Percentiles rank a stretch among this genome's conserved stretches.
phyloP scores from a whole-genome alignment of 2,329 filamentous ascomycete species.

The Exophiala calicioides region DNA sequence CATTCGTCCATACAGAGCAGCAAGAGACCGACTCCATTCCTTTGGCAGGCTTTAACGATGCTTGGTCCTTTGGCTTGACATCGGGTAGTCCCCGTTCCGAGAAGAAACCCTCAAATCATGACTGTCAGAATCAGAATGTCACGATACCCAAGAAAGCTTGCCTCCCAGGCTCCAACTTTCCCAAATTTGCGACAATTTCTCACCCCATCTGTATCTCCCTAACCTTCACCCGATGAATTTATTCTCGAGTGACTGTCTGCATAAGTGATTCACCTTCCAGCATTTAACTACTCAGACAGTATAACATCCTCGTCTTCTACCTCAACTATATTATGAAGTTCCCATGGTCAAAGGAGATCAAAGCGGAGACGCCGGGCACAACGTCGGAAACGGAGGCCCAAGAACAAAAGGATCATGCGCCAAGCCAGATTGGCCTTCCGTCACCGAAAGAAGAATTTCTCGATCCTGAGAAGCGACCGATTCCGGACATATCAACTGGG shows the following conservation, averaged over 20 bases:
- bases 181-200: too few species aligned
- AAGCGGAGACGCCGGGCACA: constrained; percentile 11
- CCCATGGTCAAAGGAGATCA: constrained; percentile 21
- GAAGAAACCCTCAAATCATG: constrained; percentile 3
- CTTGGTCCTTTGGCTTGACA: too few species aligned
- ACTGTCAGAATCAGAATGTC: too few species aligned
- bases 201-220: not conserved
- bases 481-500: not conserved
- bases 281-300: too few species aligned
- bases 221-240: constrained; percentile 2
- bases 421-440: not conserved
- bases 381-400: constrained; percentile 12
- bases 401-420: not conserved
- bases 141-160: too few species aligned
- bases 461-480: constrained; percentile 6
- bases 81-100: constrained; percentile 2
- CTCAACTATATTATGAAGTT: constrained; percentile 24
- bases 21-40: too few species aligned
- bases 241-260: too few species aligned
- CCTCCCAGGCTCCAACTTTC: too few species aligned
- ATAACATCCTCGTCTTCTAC: too few species aligned
- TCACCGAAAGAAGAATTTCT: constrained; percentile 5
- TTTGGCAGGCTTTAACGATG: too few species aligned
- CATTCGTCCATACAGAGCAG: too few species aligned
- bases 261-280: too few species aligned